Evolutionary conservation across 768 basidiomycete genomes (phyloP).

Genomic region (Amanita subjunquillea): DNA sequence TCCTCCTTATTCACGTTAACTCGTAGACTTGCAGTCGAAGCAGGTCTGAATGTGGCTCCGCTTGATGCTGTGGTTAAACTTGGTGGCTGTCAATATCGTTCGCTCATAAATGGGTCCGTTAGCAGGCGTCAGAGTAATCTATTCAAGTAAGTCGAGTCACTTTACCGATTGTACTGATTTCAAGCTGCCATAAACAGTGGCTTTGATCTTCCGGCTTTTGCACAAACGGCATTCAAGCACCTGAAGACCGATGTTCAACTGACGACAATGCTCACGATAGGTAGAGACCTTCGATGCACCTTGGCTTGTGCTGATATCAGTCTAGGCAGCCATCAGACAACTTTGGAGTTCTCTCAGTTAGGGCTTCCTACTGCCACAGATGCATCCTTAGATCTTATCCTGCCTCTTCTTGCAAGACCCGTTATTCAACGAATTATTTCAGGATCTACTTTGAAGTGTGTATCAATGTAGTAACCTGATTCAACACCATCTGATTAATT

Average conservation of each 20-base stretch:
- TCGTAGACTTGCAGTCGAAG: constrained; percentile 53
- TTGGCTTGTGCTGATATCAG: background rate
- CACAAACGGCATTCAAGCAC: constrained; percentile 56
- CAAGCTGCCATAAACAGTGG: constrained; percentile 23
- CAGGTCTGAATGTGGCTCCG: constrained; percentile 47
- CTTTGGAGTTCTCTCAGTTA: constrained; percentile 48
- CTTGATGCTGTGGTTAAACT: constrained; percentile 57
- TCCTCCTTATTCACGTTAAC: constrained; percentile 61
- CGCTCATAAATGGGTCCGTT: constrained; percentile 18
- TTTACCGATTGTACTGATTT: background rate
- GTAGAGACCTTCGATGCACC: constrained; percentile 16
- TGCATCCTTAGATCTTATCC: constrained; percentile 46
- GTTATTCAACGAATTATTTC: constrained; percentile 67
- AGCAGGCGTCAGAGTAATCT: constrained; percentile 32
- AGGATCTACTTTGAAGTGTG: constrained; percentile 43
- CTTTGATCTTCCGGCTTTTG: constrained; percentile 53
- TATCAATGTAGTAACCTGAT: background rate
- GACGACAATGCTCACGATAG: constrained; percentile 45
- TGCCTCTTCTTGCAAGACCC: constrained; percentile 61
- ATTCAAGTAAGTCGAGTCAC: constrained; percentile 34
- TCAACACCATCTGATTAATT: background rate
- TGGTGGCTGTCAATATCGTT: constrained; percentile 57
- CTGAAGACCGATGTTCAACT: constrained; percentile 53
- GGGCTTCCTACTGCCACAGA: constrained; percentile 52
- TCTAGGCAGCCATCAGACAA: constrained; percentile 53